Conservation (phyloP, 2,329 filamentous ascomycete genomes). For the Dactylellina haptotyla region DNA sequence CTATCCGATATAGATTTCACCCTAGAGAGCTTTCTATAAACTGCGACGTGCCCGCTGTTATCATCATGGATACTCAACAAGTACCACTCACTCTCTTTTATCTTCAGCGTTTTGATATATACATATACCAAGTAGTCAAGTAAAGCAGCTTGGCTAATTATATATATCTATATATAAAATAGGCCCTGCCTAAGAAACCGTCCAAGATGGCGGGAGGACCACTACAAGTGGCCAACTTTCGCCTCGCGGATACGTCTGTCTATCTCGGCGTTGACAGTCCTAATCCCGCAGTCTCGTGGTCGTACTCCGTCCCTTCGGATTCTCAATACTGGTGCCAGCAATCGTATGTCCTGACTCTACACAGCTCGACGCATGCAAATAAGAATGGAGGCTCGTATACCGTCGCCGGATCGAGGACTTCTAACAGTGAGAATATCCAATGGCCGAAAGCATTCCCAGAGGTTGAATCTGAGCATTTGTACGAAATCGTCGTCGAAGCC, state of each 20-base stretch:
- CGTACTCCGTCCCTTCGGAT: slow-evolving; percentile 1
- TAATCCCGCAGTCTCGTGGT: slow-evolving; percentile 12
- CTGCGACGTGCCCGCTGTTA: no score
- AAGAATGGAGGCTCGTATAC: background rate
- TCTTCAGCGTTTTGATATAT: no score
- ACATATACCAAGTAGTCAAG: no score
- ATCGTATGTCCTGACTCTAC: slow-evolving; percentile 4
- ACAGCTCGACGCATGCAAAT: background rate
- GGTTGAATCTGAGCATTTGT: slow-evolving; percentile 1
- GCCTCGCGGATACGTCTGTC: slow-evolving; percentile 13
- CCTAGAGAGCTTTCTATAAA: no score
- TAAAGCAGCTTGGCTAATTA: no score
- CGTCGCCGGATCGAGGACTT: slow-evolving; percentile 8
- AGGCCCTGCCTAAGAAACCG: no score
- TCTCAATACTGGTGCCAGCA: slow-evolving; percentile 16
- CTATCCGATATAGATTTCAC: no score
- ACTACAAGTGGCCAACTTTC: slow-evolving; percentile 4
- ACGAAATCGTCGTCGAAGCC: background rate
- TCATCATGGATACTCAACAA: no score
- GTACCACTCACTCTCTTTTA: no score
- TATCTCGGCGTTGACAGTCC: slow-evolving; percentile 4
- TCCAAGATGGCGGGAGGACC: background rate
- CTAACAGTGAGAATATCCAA: slow-evolving; percentile 8
- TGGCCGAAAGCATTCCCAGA: slow-evolving; percentile 20
- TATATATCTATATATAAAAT: no score